Conservation (phyloP, 1,284 basidiomycete genomes). For the Trichosporon inkin region DNA sequence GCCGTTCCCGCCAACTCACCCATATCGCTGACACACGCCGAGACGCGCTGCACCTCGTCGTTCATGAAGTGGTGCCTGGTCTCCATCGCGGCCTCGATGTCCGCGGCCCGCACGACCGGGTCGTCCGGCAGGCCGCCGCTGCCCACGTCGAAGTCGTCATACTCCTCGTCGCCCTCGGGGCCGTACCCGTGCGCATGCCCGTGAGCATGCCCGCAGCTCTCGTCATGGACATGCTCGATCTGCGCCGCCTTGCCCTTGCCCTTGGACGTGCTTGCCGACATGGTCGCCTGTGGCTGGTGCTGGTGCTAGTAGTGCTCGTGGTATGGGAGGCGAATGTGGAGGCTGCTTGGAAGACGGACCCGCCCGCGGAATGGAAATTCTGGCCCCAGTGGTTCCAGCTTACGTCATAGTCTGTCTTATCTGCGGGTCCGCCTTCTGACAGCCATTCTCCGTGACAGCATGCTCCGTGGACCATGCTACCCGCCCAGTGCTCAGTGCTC, state of each 20-base stretch:
- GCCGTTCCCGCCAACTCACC: constrained; percentile 21
- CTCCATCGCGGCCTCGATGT: constrained; percentile 26
- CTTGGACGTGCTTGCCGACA: constrained; percentile 1
- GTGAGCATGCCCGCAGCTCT: constrained; percentile 9
- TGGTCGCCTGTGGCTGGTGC: neutral
- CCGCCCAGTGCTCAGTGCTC: too few species aligned
- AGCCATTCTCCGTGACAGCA: too few species aligned
- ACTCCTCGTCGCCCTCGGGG: constrained; percentile 4
- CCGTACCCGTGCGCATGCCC: neutral
- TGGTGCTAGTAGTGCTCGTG: neutral
- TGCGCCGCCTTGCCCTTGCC: constrained; percentile 15
- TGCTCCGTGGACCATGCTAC: too few species aligned
- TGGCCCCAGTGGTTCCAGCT: neutral
- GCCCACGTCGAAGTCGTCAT: neutral
- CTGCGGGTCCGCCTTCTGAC: neutral
- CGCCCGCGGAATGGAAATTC: neutral
- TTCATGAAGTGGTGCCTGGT: constrained; percentile 25
- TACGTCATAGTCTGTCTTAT: neutral
- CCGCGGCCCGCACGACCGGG: constrained; percentile 24
- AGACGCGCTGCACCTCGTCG: constrained; percentile 15
- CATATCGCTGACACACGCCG: constrained; percentile 27
- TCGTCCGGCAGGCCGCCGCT: constrained; percentile 1
- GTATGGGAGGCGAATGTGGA: neutral
- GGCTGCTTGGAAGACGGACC: neutral
- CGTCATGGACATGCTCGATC: constrained; percentile 5